Percentiles rank a stretch among this genome's conserved stretches.
Conservation (phyloP, 108 stramenopile genomes). For the Conticribra guillardii region DNA sequence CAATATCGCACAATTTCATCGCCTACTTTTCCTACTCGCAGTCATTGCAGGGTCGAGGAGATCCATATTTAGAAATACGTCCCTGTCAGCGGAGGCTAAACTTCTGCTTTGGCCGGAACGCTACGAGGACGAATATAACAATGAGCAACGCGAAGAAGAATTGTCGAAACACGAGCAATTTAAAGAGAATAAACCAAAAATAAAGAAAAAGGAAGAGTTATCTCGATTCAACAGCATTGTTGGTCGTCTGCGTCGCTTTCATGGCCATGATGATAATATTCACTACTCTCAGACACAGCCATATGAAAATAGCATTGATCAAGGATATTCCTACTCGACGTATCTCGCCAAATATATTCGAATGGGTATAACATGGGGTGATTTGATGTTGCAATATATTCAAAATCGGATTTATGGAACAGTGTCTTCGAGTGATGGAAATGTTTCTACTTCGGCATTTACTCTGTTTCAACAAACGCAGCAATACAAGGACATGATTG, state of each 20-base stretch:
- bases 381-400: slow-evolving; percentile 19
- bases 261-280: slow-evolving; percentile 4
- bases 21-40: no score
- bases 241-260: slow-evolving; percentile 12
- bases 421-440: neutral
- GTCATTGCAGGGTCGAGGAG: no score
- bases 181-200: neutral
- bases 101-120: slow-evolving; percentile 10
- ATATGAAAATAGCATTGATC: neutral
- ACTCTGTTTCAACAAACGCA: slow-evolving; percentile 15
- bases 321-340: neutral
- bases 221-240: neutral
- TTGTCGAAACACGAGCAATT: neutral
- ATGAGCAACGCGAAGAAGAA: slow-evolving; percentile 21
- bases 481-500: slow-evolving; percentile 20
- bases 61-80: no score
- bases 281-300: neutral
- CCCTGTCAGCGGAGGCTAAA: slow-evolving; percentile 6
- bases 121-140: neutral
- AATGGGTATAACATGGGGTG: neutral
- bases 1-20: no score
- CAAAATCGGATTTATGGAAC: slow-evolving; percentile 4
- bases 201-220: neutral
- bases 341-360: slow-evolving; percentile 12
- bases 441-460: slow-evolving; percentile 4